Evolutionary conservation across 2,329 filamentous ascomycete genomes (phyloP).

Genomic region (Phyllosticta capitalensis): DNA sequence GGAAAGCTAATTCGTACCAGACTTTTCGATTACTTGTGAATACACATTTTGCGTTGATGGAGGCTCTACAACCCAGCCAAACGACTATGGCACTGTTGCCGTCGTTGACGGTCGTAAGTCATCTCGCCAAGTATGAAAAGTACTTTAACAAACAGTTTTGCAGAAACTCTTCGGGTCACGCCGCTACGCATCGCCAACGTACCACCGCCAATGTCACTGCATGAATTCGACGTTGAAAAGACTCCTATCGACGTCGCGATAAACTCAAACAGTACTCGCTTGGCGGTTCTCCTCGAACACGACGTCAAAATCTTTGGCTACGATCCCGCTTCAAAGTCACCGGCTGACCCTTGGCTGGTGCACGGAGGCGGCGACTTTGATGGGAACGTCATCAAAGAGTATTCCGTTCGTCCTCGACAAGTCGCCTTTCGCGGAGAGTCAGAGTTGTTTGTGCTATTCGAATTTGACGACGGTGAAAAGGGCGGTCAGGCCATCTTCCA

Average conservation of each 20-base stretch:
- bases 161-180: conserved; percentile 65
- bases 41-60: conserved; percentile 58
- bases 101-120: conserved; percentile 69
- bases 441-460: conserved; percentile 26
- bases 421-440: conserved; percentile 37
- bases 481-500: conserved; percentile 5
- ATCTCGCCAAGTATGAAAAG: neutral
- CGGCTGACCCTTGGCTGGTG: conserved; percentile 26
- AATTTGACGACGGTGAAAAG: conserved; percentile 24
- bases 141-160: conserved; percentile 13
- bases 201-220: conserved; percentile 85
- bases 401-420: conserved; percentile 32
- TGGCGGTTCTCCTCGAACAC: conserved; percentile 62
- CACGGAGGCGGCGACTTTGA: neutral
- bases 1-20: conserved; percentile 17
- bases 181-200: conserved; percentile 76
- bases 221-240: conserved; percentile 55
- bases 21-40: conserved; percentile 51
- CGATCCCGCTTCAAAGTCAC: conserved; percentile 48
- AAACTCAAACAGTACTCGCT: conserved; percentile 31
- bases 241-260: conserved; percentile 68
- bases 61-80: conserved; percentile 59
- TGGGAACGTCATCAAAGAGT: conserved; percentile 8
- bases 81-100: conserved; percentile 70
- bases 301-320: conserved; percentile 63